phyloP scores from a whole-genome alignment of 306 rosid species.

The Dalbergia cultrata region DNA sequence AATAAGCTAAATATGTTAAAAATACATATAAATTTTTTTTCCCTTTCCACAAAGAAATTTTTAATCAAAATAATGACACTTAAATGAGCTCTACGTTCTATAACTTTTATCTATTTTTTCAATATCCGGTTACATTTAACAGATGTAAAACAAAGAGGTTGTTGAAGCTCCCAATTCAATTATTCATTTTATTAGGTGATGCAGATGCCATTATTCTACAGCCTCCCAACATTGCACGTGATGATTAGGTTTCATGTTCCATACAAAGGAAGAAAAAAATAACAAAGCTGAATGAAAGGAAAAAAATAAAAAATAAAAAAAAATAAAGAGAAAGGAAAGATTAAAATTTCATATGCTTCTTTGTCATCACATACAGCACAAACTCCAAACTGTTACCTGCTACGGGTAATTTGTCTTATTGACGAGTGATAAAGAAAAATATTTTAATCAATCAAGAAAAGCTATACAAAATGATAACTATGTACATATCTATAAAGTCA shows the following conservation, averaged over 20 bases:
- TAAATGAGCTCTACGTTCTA: no score
- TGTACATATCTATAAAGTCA: constrained; percentile 4
- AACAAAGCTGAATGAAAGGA: no score
- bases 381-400: constrained; percentile 31
- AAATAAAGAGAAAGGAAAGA: not conserved
- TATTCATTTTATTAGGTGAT: not conserved
- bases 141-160: no score
- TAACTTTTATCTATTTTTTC: no score
- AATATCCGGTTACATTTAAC: no score
- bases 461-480: not conserved
- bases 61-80: no score
- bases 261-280: not conserved
- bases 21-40: no score
- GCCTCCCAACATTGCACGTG: constrained; percentile 37
- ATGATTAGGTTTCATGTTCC: constrained; percentile 34
- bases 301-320: not conserved
- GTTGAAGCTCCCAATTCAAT: not conserved
- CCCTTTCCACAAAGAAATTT: no score
- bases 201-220: not conserved
- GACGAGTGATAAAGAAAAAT: not conserved
- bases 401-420: constrained; percentile 41
- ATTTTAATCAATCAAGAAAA: not conserved
- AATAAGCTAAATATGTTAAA: no score
- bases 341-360: not conserved
- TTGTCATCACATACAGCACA: constrained; percentile 24